Conservation (phyloP, 352 stramenopile species). For the Phytophthora idaei region DNA sequence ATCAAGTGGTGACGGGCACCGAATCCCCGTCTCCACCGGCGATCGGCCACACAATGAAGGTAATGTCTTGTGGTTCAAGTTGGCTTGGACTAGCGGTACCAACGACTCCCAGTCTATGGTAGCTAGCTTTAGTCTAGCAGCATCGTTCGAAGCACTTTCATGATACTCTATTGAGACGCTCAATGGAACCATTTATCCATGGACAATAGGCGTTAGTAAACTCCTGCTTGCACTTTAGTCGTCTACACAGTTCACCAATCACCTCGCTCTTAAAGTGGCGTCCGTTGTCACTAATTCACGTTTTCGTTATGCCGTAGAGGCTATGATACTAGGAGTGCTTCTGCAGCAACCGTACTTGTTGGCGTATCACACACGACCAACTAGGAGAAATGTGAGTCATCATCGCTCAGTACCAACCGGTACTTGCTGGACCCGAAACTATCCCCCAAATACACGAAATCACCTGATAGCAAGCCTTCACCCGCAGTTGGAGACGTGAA, state of each 20-base stretch:
- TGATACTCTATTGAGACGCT: neutral
- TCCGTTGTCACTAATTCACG: neutral
- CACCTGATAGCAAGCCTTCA: neutral
- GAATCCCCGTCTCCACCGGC: conserved; percentile 18
- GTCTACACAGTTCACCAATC: conserved; percentile 2
- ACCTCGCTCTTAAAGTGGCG: neutral
- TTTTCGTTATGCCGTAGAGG: neutral
- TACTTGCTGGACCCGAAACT: neutral
- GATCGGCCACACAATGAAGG: conserved; percentile 18
- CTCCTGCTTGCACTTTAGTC: neutral
- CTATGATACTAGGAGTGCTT: neutral
- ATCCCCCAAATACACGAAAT: conserved; percentile 1
- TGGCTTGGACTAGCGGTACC: conserved; percentile 29
- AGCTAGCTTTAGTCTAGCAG: neutral
- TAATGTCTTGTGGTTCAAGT: conserved; percentile 37
- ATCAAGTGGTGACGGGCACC: neutral
- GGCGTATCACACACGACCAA: neutral
- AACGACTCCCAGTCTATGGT: conserved; percentile 17
- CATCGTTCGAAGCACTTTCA: neutral
- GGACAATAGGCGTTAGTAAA: neutral
- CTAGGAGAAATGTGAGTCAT: neutral
- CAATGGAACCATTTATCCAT: neutral
- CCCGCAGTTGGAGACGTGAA: too few relatives aligned
- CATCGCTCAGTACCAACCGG: neutral
- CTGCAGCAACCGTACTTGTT: neutral